Percentiles rank a stretch among this genome's conserved stretches.
Evolutionary conservation across 225 moss, liverwort and hornwort genomes (phyloP).

Genomic region (Asterella californica): DNA sequence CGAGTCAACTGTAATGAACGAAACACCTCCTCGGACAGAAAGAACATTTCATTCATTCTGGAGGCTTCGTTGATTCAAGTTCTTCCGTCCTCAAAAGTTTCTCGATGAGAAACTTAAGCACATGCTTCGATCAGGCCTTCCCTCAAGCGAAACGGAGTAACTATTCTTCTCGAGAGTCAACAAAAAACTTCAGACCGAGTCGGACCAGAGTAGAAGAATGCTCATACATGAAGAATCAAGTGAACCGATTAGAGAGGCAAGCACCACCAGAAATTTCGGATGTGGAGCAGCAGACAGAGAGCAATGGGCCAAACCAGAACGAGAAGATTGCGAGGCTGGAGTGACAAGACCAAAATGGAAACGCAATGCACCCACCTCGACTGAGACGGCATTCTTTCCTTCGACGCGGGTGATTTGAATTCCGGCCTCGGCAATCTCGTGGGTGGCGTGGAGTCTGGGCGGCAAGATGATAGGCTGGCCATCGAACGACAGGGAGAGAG

Average conservation of each 20-base stretch:
- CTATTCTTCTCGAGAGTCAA: no score
- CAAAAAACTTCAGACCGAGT: background rate
- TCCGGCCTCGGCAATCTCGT: slow-evolving; percentile 31
- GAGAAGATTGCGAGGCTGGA: no score
- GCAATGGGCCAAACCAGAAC: no score
- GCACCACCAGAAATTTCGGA: background rate
- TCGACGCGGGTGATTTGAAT: slow-evolving; percentile 35
- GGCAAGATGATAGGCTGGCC: slow-evolving; percentile 33
- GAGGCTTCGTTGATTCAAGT: no score
- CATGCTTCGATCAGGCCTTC: no score
- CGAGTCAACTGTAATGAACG: no score
- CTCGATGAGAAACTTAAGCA: no score
- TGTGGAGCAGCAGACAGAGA: background rate
- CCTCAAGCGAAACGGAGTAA: no score
- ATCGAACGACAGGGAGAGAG: slow-evolving; percentile 34
- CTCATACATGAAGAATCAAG: background rate
- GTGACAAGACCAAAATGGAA: background rate
- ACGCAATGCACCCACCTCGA: slow-evolving; percentile 30
- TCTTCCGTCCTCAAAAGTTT: no score
- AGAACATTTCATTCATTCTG: no score
- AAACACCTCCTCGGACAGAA: no score
- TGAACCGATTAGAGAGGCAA: background rate
- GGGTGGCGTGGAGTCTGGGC: slow-evolving; percentile 27
- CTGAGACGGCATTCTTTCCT: slow-evolving; percentile 39
- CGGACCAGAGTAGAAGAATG: background rate